Base-by-base conservation (phyloP, 1,139 yeast species). In the Debaryomyces psychrophilus region DNA sequence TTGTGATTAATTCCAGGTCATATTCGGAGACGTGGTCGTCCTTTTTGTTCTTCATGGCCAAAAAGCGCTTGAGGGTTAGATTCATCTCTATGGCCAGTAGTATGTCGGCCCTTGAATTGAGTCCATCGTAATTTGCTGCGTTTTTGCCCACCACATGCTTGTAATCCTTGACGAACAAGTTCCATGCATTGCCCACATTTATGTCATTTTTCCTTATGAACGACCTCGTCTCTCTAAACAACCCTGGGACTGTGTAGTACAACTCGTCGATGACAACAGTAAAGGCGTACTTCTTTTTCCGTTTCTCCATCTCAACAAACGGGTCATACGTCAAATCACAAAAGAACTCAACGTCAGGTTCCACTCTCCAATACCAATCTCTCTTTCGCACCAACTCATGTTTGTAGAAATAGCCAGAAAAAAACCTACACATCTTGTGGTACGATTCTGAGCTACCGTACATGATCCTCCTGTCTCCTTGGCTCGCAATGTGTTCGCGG, bases 301-400 rank as follows among this genome's bases (percentile, higher is more conserved):
- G 60, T 45, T 71, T 74, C 45, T 80, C 81, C 97, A 92, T 89
- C 58, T 86, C 90, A 22, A 77, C 57, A 61, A 92, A 92, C 15
- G 97, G 96, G 65, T 92, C 97, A 66, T 90, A 90, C 0, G 96
- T 87, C 43, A 90, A 68, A 63, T 90, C 97, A 67, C 98, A 92
- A 60, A 76, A 90, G 62, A 88, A 90, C 52, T 88, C 85, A 37
- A 92, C 93, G 53, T 87, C 85, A 1, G 97, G 97, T 64, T 92
- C 97, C 8, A 92, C 90, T 45, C 97, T 75, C 97, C 97, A 90
- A 68, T 90, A 90, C 95, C 96, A 90, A 50, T 89, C 90, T 50
- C 82, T 76, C 47, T 81, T 74, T 46, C 62, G 72, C 41, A 92
- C 83, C 50, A 87, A 63, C 3, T 85, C 86, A 63, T 90, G 95